Evolutionary conservation across 305 asterid species (phyloP).

Genomic region (Solanum hybrid): DNA sequence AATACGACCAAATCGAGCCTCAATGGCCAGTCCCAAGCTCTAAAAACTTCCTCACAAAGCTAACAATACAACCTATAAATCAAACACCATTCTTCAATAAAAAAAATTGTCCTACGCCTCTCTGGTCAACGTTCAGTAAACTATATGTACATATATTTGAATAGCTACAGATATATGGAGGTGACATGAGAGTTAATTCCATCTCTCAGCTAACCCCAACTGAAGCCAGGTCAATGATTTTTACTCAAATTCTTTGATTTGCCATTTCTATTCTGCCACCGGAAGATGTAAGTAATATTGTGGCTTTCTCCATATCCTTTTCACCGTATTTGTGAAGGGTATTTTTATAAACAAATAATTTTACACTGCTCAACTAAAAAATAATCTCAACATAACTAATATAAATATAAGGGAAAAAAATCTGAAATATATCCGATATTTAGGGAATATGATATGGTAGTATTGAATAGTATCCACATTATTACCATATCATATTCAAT

Average conservation of each 20-base stretch:
- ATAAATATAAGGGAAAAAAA: too few species aligned
- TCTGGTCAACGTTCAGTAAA: not conserved
- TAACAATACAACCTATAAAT: not conserved
- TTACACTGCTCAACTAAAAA: not conserved
- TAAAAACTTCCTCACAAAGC: not conserved
- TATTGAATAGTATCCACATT: not conserved
- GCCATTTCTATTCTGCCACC: not conserved
- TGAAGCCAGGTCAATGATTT: conserved; percentile 32
- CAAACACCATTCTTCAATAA: not conserved
- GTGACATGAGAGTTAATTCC: conserved; percentile 16
- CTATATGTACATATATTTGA: not conserved
- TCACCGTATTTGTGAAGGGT: not conserved
- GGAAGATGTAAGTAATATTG: conserved; percentile 27
- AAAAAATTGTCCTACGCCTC: not conserved
- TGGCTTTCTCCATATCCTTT: not conserved
- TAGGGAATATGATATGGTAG: too few species aligned
- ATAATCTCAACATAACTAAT: too few species aligned
- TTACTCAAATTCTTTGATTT: conserved; percentile 33
- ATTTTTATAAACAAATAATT: too few species aligned
- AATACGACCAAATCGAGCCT: not conserved
- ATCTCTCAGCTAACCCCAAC: conserved; percentile 31
- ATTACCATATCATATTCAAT: not conserved
- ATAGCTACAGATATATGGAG: not conserved
- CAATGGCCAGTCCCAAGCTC: not conserved
- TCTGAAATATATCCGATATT: too few species aligned